These are phyloP conservation scores for Ramaria rubella DNA, from an alignment of 768 basidiomycete genomes.

Conservation along the genomic window DNA sequence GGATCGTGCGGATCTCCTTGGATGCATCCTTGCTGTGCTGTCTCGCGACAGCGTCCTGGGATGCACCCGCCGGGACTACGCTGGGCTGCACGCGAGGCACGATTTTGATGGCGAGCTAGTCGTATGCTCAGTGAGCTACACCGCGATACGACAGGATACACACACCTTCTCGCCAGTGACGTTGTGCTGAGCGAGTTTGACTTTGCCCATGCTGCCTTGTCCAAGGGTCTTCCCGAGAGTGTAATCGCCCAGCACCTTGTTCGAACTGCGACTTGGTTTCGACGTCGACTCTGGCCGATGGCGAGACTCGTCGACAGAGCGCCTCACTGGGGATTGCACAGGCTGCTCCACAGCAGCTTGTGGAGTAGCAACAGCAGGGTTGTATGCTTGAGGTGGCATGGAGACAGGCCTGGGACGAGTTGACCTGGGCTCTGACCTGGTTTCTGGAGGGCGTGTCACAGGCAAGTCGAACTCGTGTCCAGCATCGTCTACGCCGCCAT, in stretches of 20 bases:
- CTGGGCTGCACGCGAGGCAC: conserved; percentile 78
- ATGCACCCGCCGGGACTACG: conserved; percentile 43
- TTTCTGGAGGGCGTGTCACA: conserved; percentile 35
- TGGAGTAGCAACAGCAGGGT: conserved; percentile 19
- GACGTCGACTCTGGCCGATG: conserved; percentile 19
- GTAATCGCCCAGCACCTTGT: conserved; percentile 84
- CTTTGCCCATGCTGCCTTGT: conserved; percentile 98
- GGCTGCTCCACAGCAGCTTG: conserved; percentile 5
- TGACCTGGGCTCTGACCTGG: conserved; percentile 16
- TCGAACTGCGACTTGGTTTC: conserved; percentile 21
- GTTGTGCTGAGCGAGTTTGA: conserved; percentile 90
- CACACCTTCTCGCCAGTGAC: conserved; percentile 87
- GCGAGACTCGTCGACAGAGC: conserved; percentile 18
- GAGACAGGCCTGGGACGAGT: conserved; percentile 56
- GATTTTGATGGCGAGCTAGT: conserved; percentile 96
- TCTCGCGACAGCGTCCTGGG: conserved; percentile 58
- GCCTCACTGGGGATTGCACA: conserved; percentile 16
- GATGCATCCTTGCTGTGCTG: conserved; percentile 85
- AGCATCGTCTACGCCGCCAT: conserved; percentile 45
- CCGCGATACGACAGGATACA: conserved; percentile 12
- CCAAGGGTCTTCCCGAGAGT: conserved; percentile 94
- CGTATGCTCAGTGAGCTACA: conserved; percentile 4
- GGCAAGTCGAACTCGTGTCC: conserved; percentile 65
- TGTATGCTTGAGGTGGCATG: conserved; percentile 62
- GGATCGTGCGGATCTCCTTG: conserved; percentile 92